phyloP scores from a whole-genome alignment of 2,329 filamentous ascomycete genomes.

The Fusarium marasasianum region DNA sequence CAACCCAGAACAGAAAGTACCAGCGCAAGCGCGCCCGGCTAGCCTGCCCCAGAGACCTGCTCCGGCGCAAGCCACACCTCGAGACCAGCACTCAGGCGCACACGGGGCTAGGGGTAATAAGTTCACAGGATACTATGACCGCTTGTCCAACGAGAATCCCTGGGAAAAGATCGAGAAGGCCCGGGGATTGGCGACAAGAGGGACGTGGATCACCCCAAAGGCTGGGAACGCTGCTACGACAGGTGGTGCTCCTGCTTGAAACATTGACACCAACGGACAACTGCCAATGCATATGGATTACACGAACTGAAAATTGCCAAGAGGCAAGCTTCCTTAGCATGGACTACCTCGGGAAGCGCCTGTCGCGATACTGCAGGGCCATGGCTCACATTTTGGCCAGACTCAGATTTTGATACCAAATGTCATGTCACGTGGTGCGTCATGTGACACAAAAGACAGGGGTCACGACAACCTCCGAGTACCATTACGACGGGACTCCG shows the following conservation, averaged over 20 bases:
- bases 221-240: slow-evolving; percentile 1
- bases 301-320: neutral
- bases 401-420: neutral
- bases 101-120: slow-evolving; percentile 53
- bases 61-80: neutral
- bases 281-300: neutral
- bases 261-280: neutral
- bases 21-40: slow-evolving; percentile 46
- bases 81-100: slow-evolving; percentile 18
- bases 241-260: slow-evolving; percentile 23
- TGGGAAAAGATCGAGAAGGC: slow-evolving; percentile 69
- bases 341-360: too few relatives aligned
- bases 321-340: too few relatives aligned
- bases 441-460: slow-evolving; percentile 34
- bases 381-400: neutral
- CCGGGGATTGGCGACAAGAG: slow-evolving; percentile 54
- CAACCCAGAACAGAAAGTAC: slow-evolving; percentile 6
- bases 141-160: slow-evolving; percentile 75
- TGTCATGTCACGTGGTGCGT: slow-evolving; percentile 7
- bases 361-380: neutral
- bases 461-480: slow-evolving; percentile 29
- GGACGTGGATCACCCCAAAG: slow-evolving; percentile 54
- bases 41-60: slow-evolving; percentile 48
- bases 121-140: slow-evolving; percentile 75
- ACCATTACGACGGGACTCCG: slow-evolving; percentile 5